Evolutionary conservation across 2,329 filamentous ascomycete species (phyloP).

Genomic region (Aspergillus aculeatinus): DNA sequence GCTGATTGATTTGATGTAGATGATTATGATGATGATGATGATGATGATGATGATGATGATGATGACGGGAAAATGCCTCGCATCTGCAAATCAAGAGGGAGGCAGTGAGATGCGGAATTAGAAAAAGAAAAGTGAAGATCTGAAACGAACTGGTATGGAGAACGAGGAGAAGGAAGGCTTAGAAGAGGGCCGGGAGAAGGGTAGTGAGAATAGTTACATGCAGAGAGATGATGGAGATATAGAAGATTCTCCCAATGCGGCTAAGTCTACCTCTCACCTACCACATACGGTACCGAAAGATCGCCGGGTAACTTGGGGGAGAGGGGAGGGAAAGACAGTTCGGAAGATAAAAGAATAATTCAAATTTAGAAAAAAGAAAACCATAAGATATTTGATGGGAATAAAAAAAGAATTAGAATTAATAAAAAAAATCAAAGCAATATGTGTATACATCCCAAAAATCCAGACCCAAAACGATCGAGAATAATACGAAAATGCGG

Average conservation of each 20-base stretch:
- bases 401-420: constrained; percentile 2
- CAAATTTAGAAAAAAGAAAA: not conserved
- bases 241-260: constrained; percentile 4
- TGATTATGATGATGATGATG: not conserved
- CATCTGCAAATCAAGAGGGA: constrained; percentile 14
- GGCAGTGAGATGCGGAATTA: constrained; percentile 14
- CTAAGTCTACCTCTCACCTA: not conserved
- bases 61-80: constrained; percentile 13
- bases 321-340: not conserved
- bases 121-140: constrained; percentile 11
- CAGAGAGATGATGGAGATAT: not conserved
- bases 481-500: constrained; percentile 6
- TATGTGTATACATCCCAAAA: not conserved
- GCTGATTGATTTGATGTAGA: not conserved
- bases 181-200: not conserved
- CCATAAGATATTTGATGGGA: not conserved
- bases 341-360: not conserved
- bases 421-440: constrained; percentile 3
- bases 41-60: not conserved
- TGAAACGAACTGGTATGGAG: constrained; percentile 14
- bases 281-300: constrained; percentile 1
- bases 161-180: not conserved
- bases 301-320: constrained; percentile 1
- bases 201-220: not conserved
- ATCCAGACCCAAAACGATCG: constrained; percentile 4